Base-by-base conservation (phyloP, 2,329 filamentous ascomycete species). In the Fusarium veterinarium region DNA sequence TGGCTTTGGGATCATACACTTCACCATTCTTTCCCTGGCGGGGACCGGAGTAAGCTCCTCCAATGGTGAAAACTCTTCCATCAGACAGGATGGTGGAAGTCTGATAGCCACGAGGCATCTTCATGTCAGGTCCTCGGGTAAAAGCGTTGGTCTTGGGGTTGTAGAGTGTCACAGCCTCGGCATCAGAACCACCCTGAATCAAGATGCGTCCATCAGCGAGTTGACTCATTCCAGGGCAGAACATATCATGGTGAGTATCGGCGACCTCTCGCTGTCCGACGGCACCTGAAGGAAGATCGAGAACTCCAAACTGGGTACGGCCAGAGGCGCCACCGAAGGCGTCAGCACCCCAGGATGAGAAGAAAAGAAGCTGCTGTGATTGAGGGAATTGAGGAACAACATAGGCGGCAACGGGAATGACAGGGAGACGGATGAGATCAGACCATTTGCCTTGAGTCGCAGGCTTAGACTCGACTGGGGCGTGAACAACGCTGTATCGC, bases 61-160 rank as follows among this genome's bases (percentile, higher is more conserved):
- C 89, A 41, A 91, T 89, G 17, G 83, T 85, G 77, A 91, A 91
- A 30, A 90, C 83, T 1, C 84, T 80, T 8, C 89, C 89, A 64
- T 89, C 83, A 0, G 87, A 87, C 2, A 84, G 74, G 0, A 85
- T 88, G 0, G 84, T 80, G 1, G 85, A 84, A 0, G 87, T 79
- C 56, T 91, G 88, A 65, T 90, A 89, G 12, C 87, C 86, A 30
- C 88, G 85, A 12, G 80, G 72, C 25, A 86, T 80, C 19, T 80
- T 77, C 86, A 89, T 86, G 55, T 83, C 71, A 0, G 82, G 78
- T 2, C 77, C 84, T 8, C 76, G 71, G 8, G 74, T 77, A 83
- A 86, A 89, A 4, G 58, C 66, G 31, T 82, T 76, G 14, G 77
- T 80, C 1, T 64, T 71, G 1, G 82, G 81, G 70, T 86, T 76